These are phyloP conservation scores for Aspergillus novofumigatus DNA, from an alignment of 2,329 filamentous ascomycete species.

Conservation along the genomic window DNA sequence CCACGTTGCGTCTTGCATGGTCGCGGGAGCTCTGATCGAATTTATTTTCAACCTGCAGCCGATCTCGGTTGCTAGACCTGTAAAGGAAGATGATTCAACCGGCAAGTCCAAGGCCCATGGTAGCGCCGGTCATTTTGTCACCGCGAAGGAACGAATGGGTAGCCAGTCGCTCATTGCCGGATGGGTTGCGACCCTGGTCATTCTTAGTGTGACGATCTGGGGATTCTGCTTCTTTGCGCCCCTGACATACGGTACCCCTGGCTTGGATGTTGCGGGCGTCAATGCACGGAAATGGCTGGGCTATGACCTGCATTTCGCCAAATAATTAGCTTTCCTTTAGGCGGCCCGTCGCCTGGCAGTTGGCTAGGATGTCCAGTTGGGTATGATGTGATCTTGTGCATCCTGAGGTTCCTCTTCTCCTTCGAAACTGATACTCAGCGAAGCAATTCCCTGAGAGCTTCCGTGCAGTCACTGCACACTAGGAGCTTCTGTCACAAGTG, in stretches of 20 bases:
- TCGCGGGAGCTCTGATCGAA: slow-evolving; percentile 86
- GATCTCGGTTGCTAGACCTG: slow-evolving; percentile 35
- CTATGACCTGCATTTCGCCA: slow-evolving; percentile 97
- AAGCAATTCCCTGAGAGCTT: background rate
- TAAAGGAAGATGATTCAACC: slow-evolving; percentile 41
- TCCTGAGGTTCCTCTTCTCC: background rate
- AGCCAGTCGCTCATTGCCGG: slow-evolving; percentile 70
- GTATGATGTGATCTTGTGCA: background rate
- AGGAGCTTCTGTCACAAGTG: too few relatives aligned
- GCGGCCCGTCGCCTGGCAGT: background rate
- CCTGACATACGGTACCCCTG: slow-evolving; percentile 90
- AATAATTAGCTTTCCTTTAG: slow-evolving; percentile 53
- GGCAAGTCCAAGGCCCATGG: slow-evolving; percentile 42
- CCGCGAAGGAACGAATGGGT: slow-evolving; percentile 76
- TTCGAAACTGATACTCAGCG: background rate
- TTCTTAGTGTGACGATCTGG: slow-evolving; percentile 64
- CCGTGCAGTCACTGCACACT: too few relatives aligned
- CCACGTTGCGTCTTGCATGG: slow-evolving; percentile 83
- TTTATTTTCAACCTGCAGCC: slow-evolving; percentile 94
- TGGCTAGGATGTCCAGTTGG: background rate
- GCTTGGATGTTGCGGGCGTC: slow-evolving; percentile 73
- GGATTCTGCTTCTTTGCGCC: slow-evolving; percentile 93
- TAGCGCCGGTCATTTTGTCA: slow-evolving; percentile 54
- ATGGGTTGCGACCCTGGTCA: slow-evolving; percentile 73
- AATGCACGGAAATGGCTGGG: slow-evolving; percentile 87